Percentiles rank a stretch among this genome's conserved stretches.
phyloP scores from a whole-genome alignment of 345 rosid genomes.

The Dovyalis caffra region DNA sequence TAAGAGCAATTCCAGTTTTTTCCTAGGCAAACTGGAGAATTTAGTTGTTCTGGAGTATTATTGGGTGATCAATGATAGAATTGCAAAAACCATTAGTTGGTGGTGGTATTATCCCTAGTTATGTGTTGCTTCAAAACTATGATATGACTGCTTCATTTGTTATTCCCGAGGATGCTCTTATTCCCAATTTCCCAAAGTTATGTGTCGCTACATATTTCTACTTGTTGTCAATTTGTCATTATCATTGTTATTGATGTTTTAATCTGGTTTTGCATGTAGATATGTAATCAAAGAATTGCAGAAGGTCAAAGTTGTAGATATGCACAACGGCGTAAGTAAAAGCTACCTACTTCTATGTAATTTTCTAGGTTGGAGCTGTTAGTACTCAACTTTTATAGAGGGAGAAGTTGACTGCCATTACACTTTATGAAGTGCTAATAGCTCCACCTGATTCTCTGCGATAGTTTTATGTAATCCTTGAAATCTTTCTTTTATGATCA shows the following conservation, averaged over 20 bases:
- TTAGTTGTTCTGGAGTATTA: no score
- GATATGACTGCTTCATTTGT: not conserved
- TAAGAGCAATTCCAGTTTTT: no score
- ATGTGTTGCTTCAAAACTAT: no score
- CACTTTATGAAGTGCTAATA: no score
- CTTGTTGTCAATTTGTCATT: not conserved
- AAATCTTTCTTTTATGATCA: conserved; percentile 2
- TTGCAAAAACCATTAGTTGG: no score
- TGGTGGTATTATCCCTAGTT: no score
- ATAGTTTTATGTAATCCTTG: not conserved
- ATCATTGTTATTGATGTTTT: not conserved
- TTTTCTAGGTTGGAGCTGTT: not conserved
- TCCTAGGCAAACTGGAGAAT: no score
- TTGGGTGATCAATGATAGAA: no score
- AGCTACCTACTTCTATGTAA: not conserved
- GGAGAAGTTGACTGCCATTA: no score
- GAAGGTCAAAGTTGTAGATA: conserved; percentile 45
- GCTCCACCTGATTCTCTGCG: no score
- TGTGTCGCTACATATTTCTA: not conserved
- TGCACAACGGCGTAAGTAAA: conserved; percentile 42
- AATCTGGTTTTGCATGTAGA: conserved; percentile 23
- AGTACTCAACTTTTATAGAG: no score
- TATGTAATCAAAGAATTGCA: conserved; percentile 44
- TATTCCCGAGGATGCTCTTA: not conserved
- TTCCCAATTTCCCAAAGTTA: not conserved